Conservation (phyloP, 768 basidiomycete genomes). For the Filobasidium floriforme region DNA sequence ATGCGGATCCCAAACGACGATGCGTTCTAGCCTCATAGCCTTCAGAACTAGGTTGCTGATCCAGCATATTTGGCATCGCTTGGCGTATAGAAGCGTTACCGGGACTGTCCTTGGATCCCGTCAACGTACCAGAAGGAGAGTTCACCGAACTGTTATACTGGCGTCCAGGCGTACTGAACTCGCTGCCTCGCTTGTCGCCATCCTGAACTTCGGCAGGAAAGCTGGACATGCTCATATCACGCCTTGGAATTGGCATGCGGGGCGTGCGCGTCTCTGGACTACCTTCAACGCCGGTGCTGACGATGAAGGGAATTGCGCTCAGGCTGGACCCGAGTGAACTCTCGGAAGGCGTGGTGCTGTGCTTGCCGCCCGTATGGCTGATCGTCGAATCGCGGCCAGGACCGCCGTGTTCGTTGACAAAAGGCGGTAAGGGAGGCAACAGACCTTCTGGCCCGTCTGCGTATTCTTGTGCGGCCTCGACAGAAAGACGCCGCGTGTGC, state of each 20-base stretch:
- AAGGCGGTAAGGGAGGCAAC: not conserved
- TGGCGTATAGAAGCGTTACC: not conserved
- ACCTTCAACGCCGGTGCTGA: not conserved
- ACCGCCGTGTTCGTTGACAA: not conserved
- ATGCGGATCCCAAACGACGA: not conserved
- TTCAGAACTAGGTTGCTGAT: not conserved
- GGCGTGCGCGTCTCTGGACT: conserved; percentile 5
- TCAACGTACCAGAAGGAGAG: not conserved
- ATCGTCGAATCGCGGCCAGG: not conserved
- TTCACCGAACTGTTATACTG: conserved; percentile 4
- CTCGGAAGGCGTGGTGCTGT: conserved; percentile 24
- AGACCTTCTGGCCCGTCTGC: not conserved
- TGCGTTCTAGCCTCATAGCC: not conserved
- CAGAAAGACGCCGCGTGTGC: no score
- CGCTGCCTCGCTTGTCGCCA: conserved; percentile 31
- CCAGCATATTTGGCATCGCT: not conserved
- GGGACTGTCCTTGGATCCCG: not conserved
- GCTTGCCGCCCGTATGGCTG: not conserved
- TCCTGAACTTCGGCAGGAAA: conserved; percentile 24
- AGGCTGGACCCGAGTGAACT: conserved; percentile 22
- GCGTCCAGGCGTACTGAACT: conserved; percentile 38
- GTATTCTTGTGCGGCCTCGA: not conserved
- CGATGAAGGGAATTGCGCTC: conserved; percentile 35
- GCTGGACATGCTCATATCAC: conserved; percentile 10
- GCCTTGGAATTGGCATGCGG: conserved; percentile 7